Evolutionary conservation across 2,329 filamentous ascomycete genomes (phyloP).

Genomic region (Tolypocladium endophyticum): DNA sequence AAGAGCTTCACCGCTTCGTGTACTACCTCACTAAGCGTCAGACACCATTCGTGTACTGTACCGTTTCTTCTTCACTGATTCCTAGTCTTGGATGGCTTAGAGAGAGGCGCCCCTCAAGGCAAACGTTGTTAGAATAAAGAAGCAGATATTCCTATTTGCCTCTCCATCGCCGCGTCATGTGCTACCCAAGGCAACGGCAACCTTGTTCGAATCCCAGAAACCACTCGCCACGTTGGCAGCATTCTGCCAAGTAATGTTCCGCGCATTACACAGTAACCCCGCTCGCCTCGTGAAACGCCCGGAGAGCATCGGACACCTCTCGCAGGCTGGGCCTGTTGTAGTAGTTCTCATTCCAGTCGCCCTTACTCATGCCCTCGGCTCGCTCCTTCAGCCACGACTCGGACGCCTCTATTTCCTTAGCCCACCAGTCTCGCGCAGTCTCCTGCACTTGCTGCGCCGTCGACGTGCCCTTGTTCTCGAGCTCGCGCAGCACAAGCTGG

Average conservation of each 20-base stretch:
- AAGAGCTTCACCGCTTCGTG: neutral
- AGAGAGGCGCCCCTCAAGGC: neutral
- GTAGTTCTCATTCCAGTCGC: slow-evolving; percentile 39
- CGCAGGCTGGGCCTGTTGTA: slow-evolving; percentile 35
- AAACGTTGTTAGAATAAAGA: neutral
- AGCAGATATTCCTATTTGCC: neutral
- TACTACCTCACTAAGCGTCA: neutral
- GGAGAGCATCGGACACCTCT: slow-evolving; percentile 27
- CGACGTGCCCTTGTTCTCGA: slow-evolving; percentile 19
- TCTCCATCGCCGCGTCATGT: neutral
- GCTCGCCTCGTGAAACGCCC: slow-evolving; percentile 9
- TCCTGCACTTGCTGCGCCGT: slow-evolving; percentile 23
- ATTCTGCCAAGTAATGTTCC: neutral
- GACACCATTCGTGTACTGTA: neutral
- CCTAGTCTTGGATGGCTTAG: too few relatives aligned
- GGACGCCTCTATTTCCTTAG: slow-evolving; percentile 32
- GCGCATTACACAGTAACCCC: neutral
- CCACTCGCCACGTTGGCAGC: neutral
- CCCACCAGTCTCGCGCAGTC: slow-evolving; percentile 37
- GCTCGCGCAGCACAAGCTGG: slow-evolving; percentile 31
- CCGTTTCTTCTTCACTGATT: neutral
- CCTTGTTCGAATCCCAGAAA: neutral
- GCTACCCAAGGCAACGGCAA: neutral
- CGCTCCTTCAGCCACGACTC: slow-evolving; percentile 35
- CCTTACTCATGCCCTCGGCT: slow-evolving; percentile 23